A percentile compares a stretch with the other conserved stretches of the same genome.
phyloP scores from a whole-genome alignment of 1,284 basidiomycete species.

The Ceratobasidium sp. region DNA sequence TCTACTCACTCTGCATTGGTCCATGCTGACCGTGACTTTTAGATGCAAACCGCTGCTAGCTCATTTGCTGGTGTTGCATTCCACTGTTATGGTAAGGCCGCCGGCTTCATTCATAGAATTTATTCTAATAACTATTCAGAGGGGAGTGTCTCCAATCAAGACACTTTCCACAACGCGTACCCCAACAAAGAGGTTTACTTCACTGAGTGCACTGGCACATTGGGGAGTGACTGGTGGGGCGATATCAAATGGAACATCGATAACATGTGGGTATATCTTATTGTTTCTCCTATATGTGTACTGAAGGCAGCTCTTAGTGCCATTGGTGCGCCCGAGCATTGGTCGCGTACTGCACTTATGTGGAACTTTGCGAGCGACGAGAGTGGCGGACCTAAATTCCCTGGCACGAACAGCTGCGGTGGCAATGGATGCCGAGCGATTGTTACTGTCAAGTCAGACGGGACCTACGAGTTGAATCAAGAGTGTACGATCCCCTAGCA shows the following conservation, averaged over 20 bases:
- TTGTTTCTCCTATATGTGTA: background rate
- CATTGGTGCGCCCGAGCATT: slow-evolving; percentile 53
- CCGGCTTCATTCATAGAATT: slow-evolving; percentile 20
- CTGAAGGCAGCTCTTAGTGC: slow-evolving; percentile 6
- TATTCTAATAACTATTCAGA: background rate
- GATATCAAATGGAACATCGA: slow-evolving; percentile 66
- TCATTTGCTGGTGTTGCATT: slow-evolving; percentile 66
- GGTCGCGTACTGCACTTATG: slow-evolving; percentile 70
- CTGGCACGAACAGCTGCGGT: slow-evolving; percentile 72
- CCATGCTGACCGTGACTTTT: background rate
- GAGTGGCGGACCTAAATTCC: slow-evolving; percentile 71
- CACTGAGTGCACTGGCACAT: slow-evolving; percentile 65
- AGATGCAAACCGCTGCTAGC: slow-evolving; percentile 65
- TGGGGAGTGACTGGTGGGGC: slow-evolving; percentile 71
- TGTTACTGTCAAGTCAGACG: slow-evolving; percentile 73
- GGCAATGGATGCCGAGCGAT: slow-evolving; percentile 74
- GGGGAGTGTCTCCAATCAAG: slow-evolving; percentile 56
- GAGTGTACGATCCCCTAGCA: slow-evolving; percentile 66
- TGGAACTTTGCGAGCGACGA: slow-evolving; percentile 73
- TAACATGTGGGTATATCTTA: slow-evolving; percentile 66
- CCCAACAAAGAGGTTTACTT: slow-evolving; percentile 67
- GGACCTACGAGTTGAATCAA: slow-evolving; percentile 74
- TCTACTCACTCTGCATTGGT: background rate
- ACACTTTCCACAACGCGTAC: slow-evolving; percentile 62
- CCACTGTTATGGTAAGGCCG: slow-evolving; percentile 63